Percentiles rank a stretch among this genome's conserved stretches.
These are phyloP conservation scores for Solanum paucissectum DNA, from an alignment of 257 asterid genomes.

Conservation along the genomic window DNA sequence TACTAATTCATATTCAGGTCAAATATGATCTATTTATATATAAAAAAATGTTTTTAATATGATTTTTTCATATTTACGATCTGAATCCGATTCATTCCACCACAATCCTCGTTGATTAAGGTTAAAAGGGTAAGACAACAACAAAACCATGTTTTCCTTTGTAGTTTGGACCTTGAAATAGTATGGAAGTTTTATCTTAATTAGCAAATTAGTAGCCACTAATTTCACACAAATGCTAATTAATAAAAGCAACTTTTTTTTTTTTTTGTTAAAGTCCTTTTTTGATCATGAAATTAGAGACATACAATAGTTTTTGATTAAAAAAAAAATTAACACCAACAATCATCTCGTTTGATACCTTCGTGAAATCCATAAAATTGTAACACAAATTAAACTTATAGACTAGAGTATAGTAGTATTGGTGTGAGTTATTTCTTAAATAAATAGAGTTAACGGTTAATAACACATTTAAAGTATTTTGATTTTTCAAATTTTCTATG, in stretches of 20 bases:
- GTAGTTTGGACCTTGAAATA: not conserved
- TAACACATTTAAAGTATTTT: not conserved
- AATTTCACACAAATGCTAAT: not conserved
- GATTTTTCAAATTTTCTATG: not conserved
- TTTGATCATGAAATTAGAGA: not conserved
- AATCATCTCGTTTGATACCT: no score
- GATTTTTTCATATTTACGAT: not conserved
- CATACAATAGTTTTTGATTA: not conserved
- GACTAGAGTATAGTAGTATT: no score
- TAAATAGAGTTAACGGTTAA: no score
- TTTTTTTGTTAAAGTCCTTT: not conserved
- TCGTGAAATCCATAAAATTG: no score
- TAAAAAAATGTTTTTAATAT: not conserved
- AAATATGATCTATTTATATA: not conserved
- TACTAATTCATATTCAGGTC: rapidly evolving
- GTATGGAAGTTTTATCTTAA: not conserved
- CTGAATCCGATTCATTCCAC: not conserved
- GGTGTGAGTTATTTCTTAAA: no score
- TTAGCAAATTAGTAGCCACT: not conserved
- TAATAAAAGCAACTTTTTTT: not conserved
- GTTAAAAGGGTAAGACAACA: not conserved
- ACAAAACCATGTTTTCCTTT: not conserved
- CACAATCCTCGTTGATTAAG: not conserved
- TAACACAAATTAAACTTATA: no score
- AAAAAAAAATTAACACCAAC: no score